These are phyloP conservation scores for Suillus subluteus DNA, from an alignment of 768 basidiomycete species.

Conservation along the genomic window DNA sequence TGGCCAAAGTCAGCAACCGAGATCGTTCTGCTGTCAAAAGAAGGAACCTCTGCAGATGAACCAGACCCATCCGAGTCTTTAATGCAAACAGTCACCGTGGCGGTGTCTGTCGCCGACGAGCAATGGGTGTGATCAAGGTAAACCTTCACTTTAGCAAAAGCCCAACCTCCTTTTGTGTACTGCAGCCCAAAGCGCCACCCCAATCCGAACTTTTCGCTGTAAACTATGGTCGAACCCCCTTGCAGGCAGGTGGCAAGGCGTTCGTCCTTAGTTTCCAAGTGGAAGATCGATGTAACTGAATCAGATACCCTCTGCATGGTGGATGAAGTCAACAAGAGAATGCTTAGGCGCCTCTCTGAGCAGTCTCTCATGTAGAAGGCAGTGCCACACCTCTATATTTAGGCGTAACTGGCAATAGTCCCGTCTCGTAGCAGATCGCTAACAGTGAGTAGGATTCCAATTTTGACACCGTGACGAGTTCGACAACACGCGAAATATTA, in stretches of 20 bases:
- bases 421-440: background rate
- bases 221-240: conserved; percentile 14
- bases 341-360: background rate
- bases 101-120: conserved; percentile 25
- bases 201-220: conserved; percentile 32
- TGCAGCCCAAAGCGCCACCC: conserved; percentile 34
- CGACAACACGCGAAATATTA: background rate
- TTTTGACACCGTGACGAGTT: background rate
- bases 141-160: background rate
- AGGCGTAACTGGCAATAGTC: background rate
- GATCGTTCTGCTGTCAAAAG: conserved; percentile 16
- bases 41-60: conserved; percentile 4
- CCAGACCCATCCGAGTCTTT: conserved; percentile 4
- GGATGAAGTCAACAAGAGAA: background rate
- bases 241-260: conserved; percentile 22
- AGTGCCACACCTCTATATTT: background rate
- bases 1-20: conserved; percentile 30
- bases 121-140: conserved; percentile 17
- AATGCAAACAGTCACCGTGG: conserved; percentile 19
- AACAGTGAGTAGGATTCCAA: background rate
- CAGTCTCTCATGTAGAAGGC: background rate
- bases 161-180: background rate
- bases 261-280: conserved; percentile 24
- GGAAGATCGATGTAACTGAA: conserved; percentile 28
- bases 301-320: conserved; percentile 30